Evolutionary conservation across 257 asterid genomes (phyloP).

Genomic region (Solanum boliviense): DNA sequence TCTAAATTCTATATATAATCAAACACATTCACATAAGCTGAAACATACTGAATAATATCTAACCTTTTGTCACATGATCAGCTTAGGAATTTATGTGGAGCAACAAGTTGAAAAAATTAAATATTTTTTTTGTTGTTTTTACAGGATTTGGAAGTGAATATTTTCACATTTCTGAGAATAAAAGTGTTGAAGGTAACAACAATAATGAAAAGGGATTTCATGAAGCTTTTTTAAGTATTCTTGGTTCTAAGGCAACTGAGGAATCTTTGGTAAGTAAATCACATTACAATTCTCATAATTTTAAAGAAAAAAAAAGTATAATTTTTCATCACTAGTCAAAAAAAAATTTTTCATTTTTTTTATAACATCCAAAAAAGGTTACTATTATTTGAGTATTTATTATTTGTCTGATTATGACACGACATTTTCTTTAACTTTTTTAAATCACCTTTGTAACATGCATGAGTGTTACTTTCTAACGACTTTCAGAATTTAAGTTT

Average conservation of each 20-base stretch:
- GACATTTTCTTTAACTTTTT: too few species aligned
- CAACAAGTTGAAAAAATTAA: neutral
- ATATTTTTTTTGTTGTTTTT: neutral
- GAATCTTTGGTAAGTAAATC: slow-evolving; percentile 47
- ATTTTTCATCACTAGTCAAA: too few species aligned
- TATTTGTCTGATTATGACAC: too few species aligned
- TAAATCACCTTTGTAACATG: too few species aligned
- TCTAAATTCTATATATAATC: neutral
- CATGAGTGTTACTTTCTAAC: neutral
- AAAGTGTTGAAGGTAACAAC: neutral
- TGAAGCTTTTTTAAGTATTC: slow-evolving; percentile 30
- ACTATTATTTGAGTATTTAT: too few species aligned
- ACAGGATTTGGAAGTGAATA: slow-evolving; percentile 39
- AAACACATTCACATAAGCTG: neutral
- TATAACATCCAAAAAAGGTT: too few species aligned
- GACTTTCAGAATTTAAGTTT: too few species aligned
- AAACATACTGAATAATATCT: neutral
- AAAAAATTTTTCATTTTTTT: too few species aligned
- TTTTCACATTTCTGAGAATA: neutral
- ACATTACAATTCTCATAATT: too few species aligned
- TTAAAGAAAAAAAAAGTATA: too few species aligned
- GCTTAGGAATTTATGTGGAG: neutral
- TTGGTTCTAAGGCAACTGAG: slow-evolving; percentile 47
- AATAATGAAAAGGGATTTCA: slow-evolving; percentile 19
- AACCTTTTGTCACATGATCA: neutral